A percentile compares a stretch with the other conserved stretches of the same genome.
These are phyloP conservation scores for Papilionanthe hybrid DNA, from an alignment of 116 monocot species.

Conservation along the genomic window DNA sequence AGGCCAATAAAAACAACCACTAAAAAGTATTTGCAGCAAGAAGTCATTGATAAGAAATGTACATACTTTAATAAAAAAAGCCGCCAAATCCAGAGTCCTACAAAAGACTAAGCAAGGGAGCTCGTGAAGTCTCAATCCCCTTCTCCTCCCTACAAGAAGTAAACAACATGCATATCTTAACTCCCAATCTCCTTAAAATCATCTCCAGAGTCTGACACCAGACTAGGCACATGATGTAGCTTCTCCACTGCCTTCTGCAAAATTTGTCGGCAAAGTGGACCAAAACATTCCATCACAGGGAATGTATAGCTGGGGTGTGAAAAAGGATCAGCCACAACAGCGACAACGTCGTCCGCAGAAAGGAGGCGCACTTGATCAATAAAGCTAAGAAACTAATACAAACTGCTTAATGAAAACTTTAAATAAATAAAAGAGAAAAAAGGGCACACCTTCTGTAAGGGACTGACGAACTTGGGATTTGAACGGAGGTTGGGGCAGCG, in stretches of 20 bases:
- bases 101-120: conserved; percentile 62
- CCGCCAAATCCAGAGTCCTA: conserved; percentile 71
- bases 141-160: conserved; percentile 55
- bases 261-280: conserved; percentile 45
- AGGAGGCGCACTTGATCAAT: conserved; percentile 19
- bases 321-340: conserved; percentile 59
- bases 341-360: conserved; percentile 42
- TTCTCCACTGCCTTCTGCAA: conserved; percentile 37
- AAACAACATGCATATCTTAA: conserved; percentile 47
- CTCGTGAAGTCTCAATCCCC: conserved; percentile 78
- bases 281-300: conserved; percentile 81
- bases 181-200: conserved; percentile 39
- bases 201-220: conserved; percentile 19
- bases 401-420: not conserved
- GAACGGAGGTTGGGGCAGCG: conserved; percentile 51
- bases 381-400: not conserved
- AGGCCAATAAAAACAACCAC: not conserved
- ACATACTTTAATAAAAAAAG: conserved; percentile 52
- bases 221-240: conserved; percentile 23
- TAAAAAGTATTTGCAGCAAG: not conserved
- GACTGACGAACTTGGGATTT: conserved; percentile 29
- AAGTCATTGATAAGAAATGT: not conserved
- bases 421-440: too few species aligned
- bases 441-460: conserved; percentile 39
- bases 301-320: conserved; percentile 86